These are phyloP conservation scores for Groenewaldozyma tartarivorans DNA, from an alignment of 805 yeast species.

Conservation along the genomic window DNA sequence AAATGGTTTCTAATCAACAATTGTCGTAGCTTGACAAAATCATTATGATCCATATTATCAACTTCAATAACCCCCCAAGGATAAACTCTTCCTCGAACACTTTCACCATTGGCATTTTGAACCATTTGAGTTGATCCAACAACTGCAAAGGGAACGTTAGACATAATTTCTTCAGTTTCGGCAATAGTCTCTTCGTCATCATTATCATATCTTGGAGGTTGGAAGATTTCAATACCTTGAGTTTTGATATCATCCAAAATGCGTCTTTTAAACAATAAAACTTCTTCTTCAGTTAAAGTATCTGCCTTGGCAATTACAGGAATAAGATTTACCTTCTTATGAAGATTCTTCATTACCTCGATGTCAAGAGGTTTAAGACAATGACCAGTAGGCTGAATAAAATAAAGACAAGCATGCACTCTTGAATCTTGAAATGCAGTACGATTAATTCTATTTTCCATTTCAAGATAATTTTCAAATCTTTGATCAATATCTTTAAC, in stretches of 20 bases:
- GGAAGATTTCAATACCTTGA: conserved; percentile 67
- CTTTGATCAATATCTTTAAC: conserved; percentile 80
- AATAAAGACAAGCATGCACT: conserved; percentile 86
- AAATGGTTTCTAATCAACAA: conserved; percentile 79
- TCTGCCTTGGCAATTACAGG: conserved; percentile 95
- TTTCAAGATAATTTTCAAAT: conserved; percentile 81
- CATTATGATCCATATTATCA: conserved; percentile 89
- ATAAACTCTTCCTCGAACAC: conserved; percentile 82
- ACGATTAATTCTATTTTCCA: conserved; percentile 77
- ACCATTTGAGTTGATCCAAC: conserved; percentile 79
- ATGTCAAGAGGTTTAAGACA: conserved; percentile 82
- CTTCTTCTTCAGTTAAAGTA: conserved; percentile 82
- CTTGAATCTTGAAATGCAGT: conserved; percentile 66
- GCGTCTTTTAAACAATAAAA: conserved; percentile 61
- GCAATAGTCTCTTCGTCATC: conserved; percentile 77
- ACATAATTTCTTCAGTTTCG: conserved; percentile 56
- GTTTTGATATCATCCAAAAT: conserved; percentile 66
- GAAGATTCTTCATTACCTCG: conserved; percentile 76
- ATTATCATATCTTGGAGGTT: conserved; percentile 66
- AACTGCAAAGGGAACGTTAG: conserved; percentile 82
- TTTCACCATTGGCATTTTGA: conserved; percentile 59
- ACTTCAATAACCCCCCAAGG: conserved; percentile 98
- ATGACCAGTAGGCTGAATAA: conserved; percentile 97
- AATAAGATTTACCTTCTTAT: conserved; percentile 83
- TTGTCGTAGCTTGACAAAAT: conserved; percentile 81